These are phyloP conservation scores for Backusella tuberculispora DNA, from an alignment of 192 early-diverging fungal genomes.

Conservation along the genomic window DNA sequence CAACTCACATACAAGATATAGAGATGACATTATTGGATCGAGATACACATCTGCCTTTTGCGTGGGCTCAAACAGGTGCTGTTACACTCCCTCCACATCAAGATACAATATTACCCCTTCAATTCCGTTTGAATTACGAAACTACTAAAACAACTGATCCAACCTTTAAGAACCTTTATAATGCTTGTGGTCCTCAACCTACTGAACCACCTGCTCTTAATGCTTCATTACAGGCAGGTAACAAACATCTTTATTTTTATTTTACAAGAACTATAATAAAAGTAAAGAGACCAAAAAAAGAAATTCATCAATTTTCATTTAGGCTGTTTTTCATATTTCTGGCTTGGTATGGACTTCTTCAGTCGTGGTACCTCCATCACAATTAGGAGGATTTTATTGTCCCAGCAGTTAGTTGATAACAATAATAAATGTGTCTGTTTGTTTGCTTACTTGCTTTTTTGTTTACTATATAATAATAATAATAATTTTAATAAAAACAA, in stretches of 20 bases:
- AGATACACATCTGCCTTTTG: constrained; percentile 22
- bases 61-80: constrained; percentile 2
- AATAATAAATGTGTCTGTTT: neutral
- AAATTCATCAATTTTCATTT: neutral
- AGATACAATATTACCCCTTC: neutral
- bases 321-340: constrained; percentile 17
- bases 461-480: neutral
- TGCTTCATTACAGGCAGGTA: constrained; percentile 18
- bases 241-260: neutral
- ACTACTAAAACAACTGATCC: constrained; percentile 15
- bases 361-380: neutral
- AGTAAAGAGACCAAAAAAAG: no score
- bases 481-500: neutral
- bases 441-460: neutral
- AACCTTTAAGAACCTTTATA: constrained; percentile 30
- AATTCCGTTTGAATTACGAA: constrained; percentile 13
- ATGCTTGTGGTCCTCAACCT: constrained; percentile 28
- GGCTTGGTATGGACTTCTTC: constrained; percentile 13
- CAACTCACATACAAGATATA: constrained; percentile 28
- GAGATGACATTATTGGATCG: constrained; percentile 23
- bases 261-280: no score
- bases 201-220: constrained; percentile 6
- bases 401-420: neutral
- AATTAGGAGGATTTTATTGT: constrained; percentile 12
- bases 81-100: constrained; percentile 6